Evolutionary conservation across 345 rosid genomes (phyloP), one percentile per base, ranked within the genome.

Genomic region (Lepidium aucheri): DNA sequence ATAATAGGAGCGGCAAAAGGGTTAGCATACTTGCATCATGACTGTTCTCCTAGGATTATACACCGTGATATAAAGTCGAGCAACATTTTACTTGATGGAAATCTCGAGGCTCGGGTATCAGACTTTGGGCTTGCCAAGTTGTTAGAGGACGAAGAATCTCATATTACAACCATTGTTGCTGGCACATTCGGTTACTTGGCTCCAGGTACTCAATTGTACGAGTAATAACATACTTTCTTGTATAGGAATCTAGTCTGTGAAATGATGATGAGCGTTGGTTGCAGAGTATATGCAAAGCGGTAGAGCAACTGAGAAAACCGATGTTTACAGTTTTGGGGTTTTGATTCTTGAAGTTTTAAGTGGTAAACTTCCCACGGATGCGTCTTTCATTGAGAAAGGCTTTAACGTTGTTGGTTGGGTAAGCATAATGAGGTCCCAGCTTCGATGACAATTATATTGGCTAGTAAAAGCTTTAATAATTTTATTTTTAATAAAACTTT

Each of bases 1-100:
- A 89, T 92, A 46, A 66, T 87, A 75, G 98, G 98, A 75, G 98
- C 98, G 12, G 93, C 96, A n/a, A 89, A 87, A 81, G 98, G 98
- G 56, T 72, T 92, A 68, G 92, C 98, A 51, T 89, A 92, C 70
- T 77, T 92, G 80, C 98, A 92, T 77, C 98, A 92, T 53, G 98
- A 92, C 77, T 89, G 98, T 76, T 89, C 95, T 65, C 98, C 98
- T 9, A 84, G 98, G 82, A 89, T 92, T 78, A 84, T 92, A 77
- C 98, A 92, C 67, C 95, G 98, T 35, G 98, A 92, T 78, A 92
- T 92, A 72, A 92, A 92, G 80, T 79, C 98, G 1, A 89, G 98
- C 80, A 92, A 89, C 68, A 92, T 92, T 59, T 73, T 92, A 82
- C 96, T 92, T 42, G 98, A 92, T 77, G 95, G 83, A 42, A 92